Conservation (phyloP, 164 flowering plant species). For the Stephania yunnanensis region DNA sequence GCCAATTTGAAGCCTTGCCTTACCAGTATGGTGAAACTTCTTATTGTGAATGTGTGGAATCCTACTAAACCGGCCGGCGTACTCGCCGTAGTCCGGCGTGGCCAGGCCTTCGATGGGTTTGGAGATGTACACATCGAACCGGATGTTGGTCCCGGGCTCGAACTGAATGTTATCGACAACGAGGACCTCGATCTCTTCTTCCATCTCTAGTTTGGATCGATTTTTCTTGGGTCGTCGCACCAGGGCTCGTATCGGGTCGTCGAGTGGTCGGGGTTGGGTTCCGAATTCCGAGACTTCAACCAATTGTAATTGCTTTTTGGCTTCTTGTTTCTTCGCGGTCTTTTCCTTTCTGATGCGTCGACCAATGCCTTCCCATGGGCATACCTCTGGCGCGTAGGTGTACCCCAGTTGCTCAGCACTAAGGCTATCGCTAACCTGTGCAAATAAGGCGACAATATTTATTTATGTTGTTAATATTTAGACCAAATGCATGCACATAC, state of each 20-base stretch:
- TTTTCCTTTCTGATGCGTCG: not conserved
- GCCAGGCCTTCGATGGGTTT: not conserved
- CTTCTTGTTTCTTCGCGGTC: not conserved
- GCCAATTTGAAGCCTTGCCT: not conserved
- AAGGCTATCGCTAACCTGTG: conserved; percentile 16
- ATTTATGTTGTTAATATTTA: no score
- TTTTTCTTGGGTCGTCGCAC: conserved; percentile 2
- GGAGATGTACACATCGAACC: conserved; percentile 1
- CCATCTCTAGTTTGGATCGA: not conserved
- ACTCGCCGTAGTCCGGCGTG: not conserved
- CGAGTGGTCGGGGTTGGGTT: conserved; percentile 3
- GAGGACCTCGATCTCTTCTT: conserved; percentile 1
- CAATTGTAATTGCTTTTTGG: not conserved
- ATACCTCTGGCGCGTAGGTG: conserved; percentile 4
- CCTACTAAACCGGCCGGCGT: not conserved
- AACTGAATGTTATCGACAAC: not conserved
- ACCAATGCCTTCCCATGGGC: conserved; percentile 6
- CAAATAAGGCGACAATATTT: no score
- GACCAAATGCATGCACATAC: no score
- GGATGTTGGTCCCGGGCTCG: not conserved
- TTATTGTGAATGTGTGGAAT: not conserved
- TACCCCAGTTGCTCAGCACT: conserved; percentile 10
- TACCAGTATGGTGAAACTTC: not conserved
- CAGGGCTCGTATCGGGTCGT: conserved; percentile 7
- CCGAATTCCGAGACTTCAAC: conserved; percentile 13